Evolutionary conservation across 192 early-diverging fungal genomes (phyloP).

Genomic region (Backusella liffmaniae): DNA sequence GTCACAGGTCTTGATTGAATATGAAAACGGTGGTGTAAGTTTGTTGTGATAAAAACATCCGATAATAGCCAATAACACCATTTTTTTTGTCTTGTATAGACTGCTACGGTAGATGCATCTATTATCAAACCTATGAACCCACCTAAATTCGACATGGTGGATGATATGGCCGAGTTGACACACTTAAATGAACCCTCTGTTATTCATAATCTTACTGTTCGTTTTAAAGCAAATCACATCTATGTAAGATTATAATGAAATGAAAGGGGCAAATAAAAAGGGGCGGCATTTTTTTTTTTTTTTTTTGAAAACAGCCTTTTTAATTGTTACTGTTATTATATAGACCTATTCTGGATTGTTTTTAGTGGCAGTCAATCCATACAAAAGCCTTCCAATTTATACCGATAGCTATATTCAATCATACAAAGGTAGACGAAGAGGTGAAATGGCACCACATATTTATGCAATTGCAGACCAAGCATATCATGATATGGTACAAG

Average conservation of each 20-base stretch:
- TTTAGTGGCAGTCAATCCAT: conserved; percentile 97
- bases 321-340: not conserved
- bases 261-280: not conserved
- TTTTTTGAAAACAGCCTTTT: not conserved
- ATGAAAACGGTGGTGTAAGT: conserved; percentile 76
- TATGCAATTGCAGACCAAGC: conserved; percentile 91
- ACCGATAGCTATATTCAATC: conserved; percentile 68
- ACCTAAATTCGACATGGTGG: conserved; percentile 97
- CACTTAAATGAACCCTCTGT: conserved; percentile 98
- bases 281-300: not conserved
- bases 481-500: conserved; percentile 93
- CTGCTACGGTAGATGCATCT: conserved; percentile 38
- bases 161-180: conserved; percentile 98
- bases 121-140: conserved; percentile 97
- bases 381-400: conserved; percentile 91
- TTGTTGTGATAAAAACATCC: not conserved
- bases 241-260: conserved; percentile 65
- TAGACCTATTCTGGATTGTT: conserved; percentile 99
- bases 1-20: conserved; percentile 61
- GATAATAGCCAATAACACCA: not conserved
- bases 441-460: conserved; percentile 84
- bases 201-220: conserved; percentile 91
- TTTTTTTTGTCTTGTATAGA: not conserved
- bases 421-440: conserved; percentile 71
- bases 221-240: conserved; percentile 89